Percentiles rank a stretch among this genome's conserved stretches.
These are phyloP conservation scores for Fusarium pseudocircinatum DNA, from an alignment of 2,329 filamentous ascomycete genomes.

Conservation along the genomic window DNA sequence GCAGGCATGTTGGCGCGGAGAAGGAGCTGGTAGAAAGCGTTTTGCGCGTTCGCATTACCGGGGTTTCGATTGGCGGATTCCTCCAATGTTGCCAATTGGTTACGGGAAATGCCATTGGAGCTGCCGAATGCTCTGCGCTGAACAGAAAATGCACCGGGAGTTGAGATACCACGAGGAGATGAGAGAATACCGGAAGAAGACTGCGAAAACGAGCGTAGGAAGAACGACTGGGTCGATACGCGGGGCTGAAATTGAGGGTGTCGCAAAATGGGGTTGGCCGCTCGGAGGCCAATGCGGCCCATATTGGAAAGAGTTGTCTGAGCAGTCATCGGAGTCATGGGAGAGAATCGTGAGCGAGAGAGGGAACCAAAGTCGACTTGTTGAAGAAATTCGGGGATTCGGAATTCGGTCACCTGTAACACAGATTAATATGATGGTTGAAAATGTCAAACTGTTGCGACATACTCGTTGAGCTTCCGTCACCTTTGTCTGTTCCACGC, in stretches of 20 bases:
- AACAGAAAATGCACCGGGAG: slow-evolving; percentile 26
- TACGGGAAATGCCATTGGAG: slow-evolving; percentile 63
- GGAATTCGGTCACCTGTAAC: slow-evolving; percentile 23
- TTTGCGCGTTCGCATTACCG: slow-evolving; percentile 85
- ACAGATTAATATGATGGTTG: slow-evolving; percentile 16
- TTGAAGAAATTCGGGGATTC: slow-evolving; percentile 45
- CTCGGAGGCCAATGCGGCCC: slow-evolving; percentile 44
- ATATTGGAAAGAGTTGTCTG: slow-evolving; percentile 38
- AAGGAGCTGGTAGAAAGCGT: slow-evolving; percentile 91
- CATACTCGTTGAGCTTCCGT: slow-evolving; percentile 31
- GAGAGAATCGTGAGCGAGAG: slow-evolving; percentile 4
- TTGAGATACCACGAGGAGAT: slow-evolving; percentile 32
- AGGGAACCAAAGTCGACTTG: slow-evolving; percentile 23
- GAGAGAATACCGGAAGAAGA: slow-evolving; percentile 33
- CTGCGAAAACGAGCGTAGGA: slow-evolving; percentile 41
- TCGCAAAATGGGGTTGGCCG: slow-evolving; percentile 43
- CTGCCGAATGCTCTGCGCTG: slow-evolving; percentile 54
- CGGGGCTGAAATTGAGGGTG: slow-evolving; percentile 41
- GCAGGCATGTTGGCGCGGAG: slow-evolving; percentile 92
- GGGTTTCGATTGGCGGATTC: slow-evolving; percentile 94
- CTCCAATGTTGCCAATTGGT: slow-evolving; percentile 84
- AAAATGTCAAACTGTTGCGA: slow-evolving; percentile 15
- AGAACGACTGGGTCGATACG: slow-evolving; percentile 24
- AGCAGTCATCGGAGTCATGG: slow-evolving; percentile 19
- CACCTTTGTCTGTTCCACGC: slow-evolving; percentile 3